Conservation (phyloP, 202 grass and related monocot genomes). For the Carex arenaria region DNA sequence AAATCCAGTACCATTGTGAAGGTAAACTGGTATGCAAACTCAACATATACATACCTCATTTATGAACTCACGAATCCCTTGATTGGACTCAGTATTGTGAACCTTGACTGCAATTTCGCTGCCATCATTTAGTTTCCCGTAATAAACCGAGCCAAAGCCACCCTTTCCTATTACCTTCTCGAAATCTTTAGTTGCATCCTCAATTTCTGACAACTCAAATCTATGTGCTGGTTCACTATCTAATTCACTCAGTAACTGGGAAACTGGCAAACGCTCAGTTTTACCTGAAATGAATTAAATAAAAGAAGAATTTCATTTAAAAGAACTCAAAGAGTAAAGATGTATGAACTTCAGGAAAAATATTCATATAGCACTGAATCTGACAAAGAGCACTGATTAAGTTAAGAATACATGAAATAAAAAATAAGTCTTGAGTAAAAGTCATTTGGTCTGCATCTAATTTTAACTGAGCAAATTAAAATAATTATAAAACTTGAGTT, state of each 20-base stretch:
- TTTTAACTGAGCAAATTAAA: too few species aligned
- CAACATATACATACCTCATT: slow-evolving; percentile 61
- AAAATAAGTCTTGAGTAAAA: background rate
- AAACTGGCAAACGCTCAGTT: slow-evolving; percentile 39
- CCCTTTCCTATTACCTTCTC: slow-evolving; percentile 68
- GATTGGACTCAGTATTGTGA: slow-evolving; percentile 82
- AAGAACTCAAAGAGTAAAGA: background rate
- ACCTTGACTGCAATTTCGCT: slow-evolving; percentile 87
- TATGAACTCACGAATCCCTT: slow-evolving; percentile 85
- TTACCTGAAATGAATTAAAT: background rate
- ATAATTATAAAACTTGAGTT: background rate
- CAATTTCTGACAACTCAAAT: slow-evolving; percentile 87
- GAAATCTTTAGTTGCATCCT: slow-evolving; percentile 72
- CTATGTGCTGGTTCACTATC: slow-evolving; percentile 67
- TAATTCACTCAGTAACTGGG: slow-evolving; percentile 50
- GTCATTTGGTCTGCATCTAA: background rate
- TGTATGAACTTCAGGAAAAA: background rate
- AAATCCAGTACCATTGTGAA: too few species aligned
- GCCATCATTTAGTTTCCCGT: slow-evolving; percentile 66
- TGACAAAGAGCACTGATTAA: too few species aligned
- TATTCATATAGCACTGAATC: background rate
- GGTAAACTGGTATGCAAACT: background rate
- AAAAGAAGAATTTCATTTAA: background rate
- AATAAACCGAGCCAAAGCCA: slow-evolving; percentile 91
- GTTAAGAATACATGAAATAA: background rate